Percentiles rank a stretch among this genome's conserved stretches.
These are phyloP conservation scores for Microsporum ferrugineum DNA, from an alignment of 2,329 filamentous ascomycete species.

Conservation along the genomic window DNA sequence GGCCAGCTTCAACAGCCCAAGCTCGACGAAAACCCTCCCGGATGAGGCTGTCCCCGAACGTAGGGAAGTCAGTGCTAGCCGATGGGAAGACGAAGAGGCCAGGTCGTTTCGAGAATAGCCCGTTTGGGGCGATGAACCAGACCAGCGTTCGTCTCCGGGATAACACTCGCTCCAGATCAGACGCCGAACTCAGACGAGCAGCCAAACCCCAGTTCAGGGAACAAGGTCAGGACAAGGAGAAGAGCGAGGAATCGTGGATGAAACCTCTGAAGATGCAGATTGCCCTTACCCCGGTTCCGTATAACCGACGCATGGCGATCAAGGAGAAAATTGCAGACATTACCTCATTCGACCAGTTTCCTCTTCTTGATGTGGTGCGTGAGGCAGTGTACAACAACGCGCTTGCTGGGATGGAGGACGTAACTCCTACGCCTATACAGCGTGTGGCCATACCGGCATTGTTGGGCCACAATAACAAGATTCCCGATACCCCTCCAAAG, in stretches of 20 bases:
- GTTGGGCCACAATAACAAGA: conserved; percentile 33
- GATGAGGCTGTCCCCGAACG: conserved; percentile 30
- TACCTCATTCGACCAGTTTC: conserved; percentile 70
- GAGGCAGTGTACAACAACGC: conserved; percentile 61
- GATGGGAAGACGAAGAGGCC: conserved; percentile 23
- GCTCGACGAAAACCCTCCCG: conserved; percentile 26
- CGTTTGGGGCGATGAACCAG: conserved; percentile 51
- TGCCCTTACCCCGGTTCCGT: conserved; percentile 62
- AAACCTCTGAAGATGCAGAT: conserved; percentile 94
- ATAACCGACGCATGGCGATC: conserved; percentile 51
- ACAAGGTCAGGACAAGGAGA: conserved; percentile 26
- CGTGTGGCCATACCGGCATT: conserved; percentile 76
- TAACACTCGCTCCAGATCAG: conserved; percentile 25
- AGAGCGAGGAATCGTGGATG: conserved; percentile 44
- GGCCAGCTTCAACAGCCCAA: background rate
- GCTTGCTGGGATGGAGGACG: conserved; percentile 59
- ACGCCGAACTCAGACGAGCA: conserved; percentile 36
- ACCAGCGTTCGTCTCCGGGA: conserved; percentile 32
- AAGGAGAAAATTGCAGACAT: conserved; percentile 54
- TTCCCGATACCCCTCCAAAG: conserved; percentile 15
- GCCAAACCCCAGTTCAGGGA: conserved; percentile 20
- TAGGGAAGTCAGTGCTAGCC: conserved; percentile 22
- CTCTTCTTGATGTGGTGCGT: conserved; percentile 59
- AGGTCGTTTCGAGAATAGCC: conserved; percentile 38
- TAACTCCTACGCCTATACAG: conserved; percentile 81